Evolutionary conservation across 2,329 filamentous ascomycete species (phyloP).

Genomic region (Boeremia lycopersici): DNA sequence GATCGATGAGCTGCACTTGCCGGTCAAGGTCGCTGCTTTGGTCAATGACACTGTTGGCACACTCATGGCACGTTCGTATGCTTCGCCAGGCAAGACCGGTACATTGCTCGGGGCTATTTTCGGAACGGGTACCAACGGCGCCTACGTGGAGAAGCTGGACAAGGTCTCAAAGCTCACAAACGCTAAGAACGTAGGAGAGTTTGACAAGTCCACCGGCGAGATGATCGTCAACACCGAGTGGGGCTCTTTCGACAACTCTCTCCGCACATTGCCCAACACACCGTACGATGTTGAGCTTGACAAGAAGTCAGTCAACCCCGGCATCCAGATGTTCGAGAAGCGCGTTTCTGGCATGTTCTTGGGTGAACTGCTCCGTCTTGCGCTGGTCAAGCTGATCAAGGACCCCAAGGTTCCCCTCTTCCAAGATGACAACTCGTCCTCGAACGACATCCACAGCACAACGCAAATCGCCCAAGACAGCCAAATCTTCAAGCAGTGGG

Average conservation of each 20-base stretch:
- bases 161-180: slow-evolving; percentile 78
- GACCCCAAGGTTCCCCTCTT: slow-evolving; percentile 73
- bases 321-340: slow-evolving; percentile 99
- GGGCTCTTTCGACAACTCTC: slow-evolving; percentile 96
- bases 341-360: slow-evolving; percentile 98
- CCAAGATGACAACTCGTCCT: slow-evolving; percentile 73
- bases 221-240: slow-evolving; percentile 99
- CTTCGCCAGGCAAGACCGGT: slow-evolving; percentile 82
- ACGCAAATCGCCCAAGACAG: slow-evolving; percentile 65
- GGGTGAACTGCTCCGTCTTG: slow-evolving; percentile 86
- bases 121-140: slow-evolving; percentile 95
- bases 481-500: slow-evolving; percentile 77
- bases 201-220: slow-evolving; percentile 80
- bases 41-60: slow-evolving; percentile 98
- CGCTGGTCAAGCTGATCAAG: slow-evolving; percentile 73
- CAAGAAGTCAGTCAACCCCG: slow-evolving; percentile 81
- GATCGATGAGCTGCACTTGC: slow-evolving; percentile 83
- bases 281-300: slow-evolving; percentile 82
- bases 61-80: slow-evolving; percentile 96
- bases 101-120: slow-evolving; percentile 96
- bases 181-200: slow-evolving; percentile 58
- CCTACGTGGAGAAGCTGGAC: slow-evolving; percentile 89
- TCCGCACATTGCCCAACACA: slow-evolving; percentile 86
- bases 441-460: slow-evolving; percentile 70
- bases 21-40: slow-evolving; percentile 91